phyloP scores from a whole-genome alignment of 2,329 filamentous ascomycete genomes.

The Fusarium sambucinum region DNA sequence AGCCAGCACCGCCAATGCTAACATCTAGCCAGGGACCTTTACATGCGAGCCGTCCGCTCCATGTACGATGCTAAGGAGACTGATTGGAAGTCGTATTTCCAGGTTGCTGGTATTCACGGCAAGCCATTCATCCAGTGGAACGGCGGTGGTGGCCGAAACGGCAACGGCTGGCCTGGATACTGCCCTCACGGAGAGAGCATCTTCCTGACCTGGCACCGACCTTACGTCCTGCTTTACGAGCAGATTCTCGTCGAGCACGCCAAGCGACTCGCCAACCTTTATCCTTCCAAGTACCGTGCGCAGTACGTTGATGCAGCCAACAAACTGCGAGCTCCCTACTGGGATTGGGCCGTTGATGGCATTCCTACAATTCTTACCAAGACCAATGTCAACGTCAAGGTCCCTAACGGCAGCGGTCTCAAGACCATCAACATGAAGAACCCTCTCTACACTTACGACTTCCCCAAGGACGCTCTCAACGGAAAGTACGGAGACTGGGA shows the following conservation, averaged over 20 bases:
- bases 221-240: constrained; percentile 68
- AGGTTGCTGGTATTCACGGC: constrained; percentile 62
- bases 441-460: constrained; percentile 65
- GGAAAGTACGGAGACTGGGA: constrained; percentile 55
- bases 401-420: constrained; percentile 54
- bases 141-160: constrained; percentile 51
- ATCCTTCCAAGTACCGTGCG: constrained; percentile 52
- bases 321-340: constrained; percentile 62
- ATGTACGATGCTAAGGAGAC: constrained; percentile 57
- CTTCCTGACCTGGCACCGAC: constrained; percentile 68
- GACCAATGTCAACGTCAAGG: constrained; percentile 55
- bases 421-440: constrained; percentile 58
- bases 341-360: constrained; percentile 65
- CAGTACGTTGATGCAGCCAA: constrained; percentile 61
- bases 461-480: constrained; percentile 56
- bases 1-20: constrained; percentile 9
- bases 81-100: constrained; percentile 63
- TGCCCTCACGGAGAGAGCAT: constrained; percentile 63
- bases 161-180: constrained; percentile 55
- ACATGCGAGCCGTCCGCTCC: constrained; percentile 59
- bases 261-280: constrained; percentile 59
- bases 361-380: constrained; percentile 58
- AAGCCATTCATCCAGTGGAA: constrained; percentile 59
- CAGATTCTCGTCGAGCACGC: constrained; percentile 64
- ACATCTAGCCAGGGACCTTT: constrained; percentile 59